Evolutionary conservation across 1,284 basidiomycete genomes (phyloP), one percentile per base, ranked within the genome.

Genomic region (Microbotryum violaceum): DNA sequence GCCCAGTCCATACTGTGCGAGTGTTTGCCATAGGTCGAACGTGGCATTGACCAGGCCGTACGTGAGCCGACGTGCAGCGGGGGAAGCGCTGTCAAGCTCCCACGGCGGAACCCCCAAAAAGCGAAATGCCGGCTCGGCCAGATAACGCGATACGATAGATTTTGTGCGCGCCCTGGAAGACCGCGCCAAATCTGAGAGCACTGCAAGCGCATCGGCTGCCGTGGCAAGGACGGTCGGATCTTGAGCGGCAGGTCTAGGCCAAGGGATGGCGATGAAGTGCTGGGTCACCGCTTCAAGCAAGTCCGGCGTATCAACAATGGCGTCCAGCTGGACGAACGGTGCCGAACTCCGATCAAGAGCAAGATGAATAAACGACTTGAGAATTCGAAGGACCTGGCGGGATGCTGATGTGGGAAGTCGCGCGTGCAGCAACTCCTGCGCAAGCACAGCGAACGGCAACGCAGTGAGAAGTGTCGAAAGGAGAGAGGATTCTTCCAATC

Each of bases 1-100:
- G 21, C 58, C 65, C 31, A 93, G 72, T 0, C 92, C 91, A 68
- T 94, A 97, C 2, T 80, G 79, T 0, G 84, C 89, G 5, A 96
- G 78, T 0, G 77, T 73, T 0, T 78, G 71, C 75, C 89, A 91
- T 12, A 91, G 77, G 1, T 77, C 77, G n/a, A 96, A 76, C 0
- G 86, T 86, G 23, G 77, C 76, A 2, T 75, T 74, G 6, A 87
- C 77, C 16, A 91, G 79, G 0, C 75, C 73, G 0, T 76, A 78
- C 0, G 82, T 77, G 3, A 85, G 75, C 8, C 70, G 66, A 0
- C 21, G 14, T 16, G 79, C 73, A 57, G 81, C 81, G 1, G 79
- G 76, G 6, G 31, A 0, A 5, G n/a, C 31, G 37, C 37, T 18
- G 10, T 37, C 0, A 79, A 85, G 8, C 23, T 64, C 65, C 72